A percentile compares a stretch with the other conserved stretches of the same genome.
Conservation (phyloP, 1,284 basidiomycete genomes). For the Cutaneotrichosporon sp. region DNA sequence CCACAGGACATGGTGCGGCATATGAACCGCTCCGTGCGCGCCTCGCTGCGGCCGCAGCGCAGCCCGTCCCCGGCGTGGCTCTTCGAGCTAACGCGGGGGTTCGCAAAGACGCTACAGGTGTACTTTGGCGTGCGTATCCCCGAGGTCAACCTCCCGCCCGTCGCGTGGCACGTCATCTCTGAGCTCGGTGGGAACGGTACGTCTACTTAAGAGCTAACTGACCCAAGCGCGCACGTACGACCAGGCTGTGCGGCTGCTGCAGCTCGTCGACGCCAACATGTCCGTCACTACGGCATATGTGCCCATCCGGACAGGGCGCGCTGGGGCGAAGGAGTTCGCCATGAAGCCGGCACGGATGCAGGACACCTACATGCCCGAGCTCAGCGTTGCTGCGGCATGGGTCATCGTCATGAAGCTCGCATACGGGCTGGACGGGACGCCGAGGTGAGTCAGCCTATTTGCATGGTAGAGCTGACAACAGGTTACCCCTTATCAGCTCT, state of each 20-base stretch:
- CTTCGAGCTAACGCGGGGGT: constrained; percentile 24
- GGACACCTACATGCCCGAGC: constrained; percentile 66
- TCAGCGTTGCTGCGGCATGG: constrained; percentile 65
- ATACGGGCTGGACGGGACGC: constrained; percentile 75
- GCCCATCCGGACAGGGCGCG: constrained; percentile 18
- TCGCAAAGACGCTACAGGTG: constrained; percentile 32
- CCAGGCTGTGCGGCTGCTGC: constrained; percentile 35
- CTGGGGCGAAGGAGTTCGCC: neutral
- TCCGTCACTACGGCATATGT: constrained; percentile 41
- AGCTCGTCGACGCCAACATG: constrained; percentile 40
- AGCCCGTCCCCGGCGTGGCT: constrained; percentile 28
- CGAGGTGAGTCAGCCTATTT: constrained; percentile 60
- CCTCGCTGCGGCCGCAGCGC: constrained; percentile 24
- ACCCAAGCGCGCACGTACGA: constrained; percentile 61
- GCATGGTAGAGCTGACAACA: constrained; percentile 16
- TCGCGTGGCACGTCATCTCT: constrained; percentile 77
- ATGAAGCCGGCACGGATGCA: constrained; percentile 19
- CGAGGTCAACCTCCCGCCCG: constrained; percentile 72
- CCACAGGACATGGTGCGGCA: constrained; percentile 60
- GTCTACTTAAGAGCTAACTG: constrained; percentile 57
- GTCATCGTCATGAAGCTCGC: constrained; percentile 77
- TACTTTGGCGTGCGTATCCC: constrained; percentile 68
- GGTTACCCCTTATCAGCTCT: constrained; percentile 17
- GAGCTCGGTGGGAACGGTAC: constrained; percentile 73
- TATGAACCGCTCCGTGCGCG: constrained; percentile 16